Base-by-base conservation (phyloP, 2,329 filamentous ascomycete species). In the Trichoderma sp. region DNA sequence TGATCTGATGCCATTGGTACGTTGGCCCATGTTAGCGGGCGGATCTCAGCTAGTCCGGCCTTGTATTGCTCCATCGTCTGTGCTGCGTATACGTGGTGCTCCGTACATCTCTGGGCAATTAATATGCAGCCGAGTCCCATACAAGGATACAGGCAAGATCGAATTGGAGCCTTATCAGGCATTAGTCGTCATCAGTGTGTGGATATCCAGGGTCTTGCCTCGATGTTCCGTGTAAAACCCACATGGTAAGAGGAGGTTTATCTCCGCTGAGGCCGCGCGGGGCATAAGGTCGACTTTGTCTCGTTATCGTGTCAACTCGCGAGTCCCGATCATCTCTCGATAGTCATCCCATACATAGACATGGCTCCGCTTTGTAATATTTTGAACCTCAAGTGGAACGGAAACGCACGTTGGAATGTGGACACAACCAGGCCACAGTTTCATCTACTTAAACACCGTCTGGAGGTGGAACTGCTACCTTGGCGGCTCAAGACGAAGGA, bases 401-500 rank as follows among this genome's bases (percentile, higher is more conserved):
- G 26, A 32, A 26, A 68, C 18, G 32, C 24, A 43, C 69, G 66
- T 43, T 70, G 68, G 68, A 71, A 72, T 72, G 72, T 46, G 60
- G 55, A 18, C 59, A 65, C 43, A 43, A 65, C 5, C 43, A 34
- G 32, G 37, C 34, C 66, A 56, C 71, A 74, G 71, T 74, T 76
- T 72, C 71, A 71, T 71, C 61, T 73, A 46, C 65, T 69, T 70
- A 74, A 76, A 73, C 71, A 71, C 70, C 71, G 52, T 63, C 70
- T 65, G 32, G 56, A 71, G 37, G 70, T 78, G 73, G 78, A 75
- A 78, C 77, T 78, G 11, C 49, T 28, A 61, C 70, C 24, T 73
- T 73, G 72, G 71, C 71, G 69, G 72, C 43, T 52, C 46, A 37
- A 34, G 34, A 26, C 43, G 43, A 69, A 30, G 28, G 32, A n/a